Percentiles rank a stretch among this genome's conserved stretches.
phyloP scores from a whole-genome alignment of 2,329 filamentous ascomycete genomes.

The Bipolaris cookei region DNA sequence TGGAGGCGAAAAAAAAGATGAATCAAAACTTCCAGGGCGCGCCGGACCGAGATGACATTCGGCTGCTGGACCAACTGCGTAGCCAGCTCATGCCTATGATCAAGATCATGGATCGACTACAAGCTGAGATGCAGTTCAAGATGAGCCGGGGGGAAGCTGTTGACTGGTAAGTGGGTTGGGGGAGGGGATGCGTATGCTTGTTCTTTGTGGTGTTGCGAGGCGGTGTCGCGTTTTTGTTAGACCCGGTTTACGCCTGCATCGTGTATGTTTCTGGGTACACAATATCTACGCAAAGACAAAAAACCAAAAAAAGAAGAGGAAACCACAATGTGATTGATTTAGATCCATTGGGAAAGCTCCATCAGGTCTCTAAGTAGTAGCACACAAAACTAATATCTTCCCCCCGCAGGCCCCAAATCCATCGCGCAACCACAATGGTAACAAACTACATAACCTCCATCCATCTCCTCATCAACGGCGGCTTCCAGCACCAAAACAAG shows the following conservation, averaged over 20 bases:
- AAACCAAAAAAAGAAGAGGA: neutral
- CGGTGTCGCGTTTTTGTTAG: neutral
- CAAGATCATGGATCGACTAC: slow-evolving; percentile 30
- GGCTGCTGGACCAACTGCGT: slow-evolving; percentile 31
- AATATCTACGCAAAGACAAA: neutral
- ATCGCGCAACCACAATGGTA: slow-evolving; percentile 24
- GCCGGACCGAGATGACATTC: slow-evolving; percentile 31
- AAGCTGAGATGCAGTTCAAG: slow-evolving; percentile 29
- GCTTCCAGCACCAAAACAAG: slow-evolving; percentile 18
- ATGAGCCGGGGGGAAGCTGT: slow-evolving; percentile 24
- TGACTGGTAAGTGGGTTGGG: slow-evolving; percentile 27
- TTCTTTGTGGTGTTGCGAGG: neutral
- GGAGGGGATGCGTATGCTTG: neutral
- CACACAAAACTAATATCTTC: slow-evolving; percentile 1
- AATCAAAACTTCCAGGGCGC: slow-evolving; percentile 36
- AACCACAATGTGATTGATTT: too few relatives aligned
- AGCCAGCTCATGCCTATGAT: slow-evolving; percentile 36
- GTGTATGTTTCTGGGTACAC: neutral
- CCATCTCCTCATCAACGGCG: slow-evolving; percentile 31
- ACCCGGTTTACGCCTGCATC: neutral
- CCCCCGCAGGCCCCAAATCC: slow-evolving; percentile 25
- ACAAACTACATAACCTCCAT: slow-evolving; percentile 27
- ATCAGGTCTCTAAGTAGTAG: too few relatives aligned
- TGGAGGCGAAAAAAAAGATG: slow-evolving; percentile 24
- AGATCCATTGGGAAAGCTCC: too few relatives aligned